Conservation (phyloP, 169 alveolate genomes). For the Babesia gibsoni region DNA sequence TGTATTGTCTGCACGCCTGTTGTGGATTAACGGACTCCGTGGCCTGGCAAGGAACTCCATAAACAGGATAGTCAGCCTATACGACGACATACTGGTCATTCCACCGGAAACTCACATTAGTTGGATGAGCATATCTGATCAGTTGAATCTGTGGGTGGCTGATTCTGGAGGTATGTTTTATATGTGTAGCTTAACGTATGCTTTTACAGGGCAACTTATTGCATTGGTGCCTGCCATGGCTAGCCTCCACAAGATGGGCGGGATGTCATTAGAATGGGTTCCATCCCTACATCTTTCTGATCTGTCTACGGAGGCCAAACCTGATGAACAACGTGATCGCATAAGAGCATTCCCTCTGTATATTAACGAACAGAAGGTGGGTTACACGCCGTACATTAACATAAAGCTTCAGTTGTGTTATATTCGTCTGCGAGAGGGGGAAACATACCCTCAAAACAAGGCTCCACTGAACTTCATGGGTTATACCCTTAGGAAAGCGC, state of each 20-base stretch:
- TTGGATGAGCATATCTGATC: slow-evolving; percentile 40
- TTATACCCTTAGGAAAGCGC: slow-evolving; percentile 36
- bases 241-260: slow-evolving; percentile 37
- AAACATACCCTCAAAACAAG: slow-evolving; percentile 29
- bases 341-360: slow-evolving; percentile 44
- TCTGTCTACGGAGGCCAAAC: not conserved
- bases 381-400: not conserved
- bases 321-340: slow-evolving; percentile 14
- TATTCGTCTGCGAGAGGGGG: slow-evolving; percentile 30
- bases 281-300: slow-evolving; percentile 44
- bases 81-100: slow-evolving; percentile 37
- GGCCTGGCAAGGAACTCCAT: slow-evolving; percentile 45
- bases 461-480: slow-evolving; percentile 56
- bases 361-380: slow-evolving; percentile 40
- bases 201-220: slow-evolving; percentile 1
- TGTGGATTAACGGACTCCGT: slow-evolving; percentile 55
- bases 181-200: too few species aligned
- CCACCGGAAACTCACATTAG: slow-evolving; percentile 12
- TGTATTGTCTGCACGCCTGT: slow-evolving; percentile 21
- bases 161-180: slow-evolving; percentile 33
- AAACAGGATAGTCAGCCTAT: slow-evolving; percentile 16
- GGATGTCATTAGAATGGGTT: slow-evolving; percentile 50
- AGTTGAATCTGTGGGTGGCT: slow-evolving; percentile 35
- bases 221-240: slow-evolving; percentile 37
- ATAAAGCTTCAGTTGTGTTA: slow-evolving; percentile 30